Base-by-base conservation (phyloP, 768 basidiomycete species). In the Kwoniella pini region DNA sequence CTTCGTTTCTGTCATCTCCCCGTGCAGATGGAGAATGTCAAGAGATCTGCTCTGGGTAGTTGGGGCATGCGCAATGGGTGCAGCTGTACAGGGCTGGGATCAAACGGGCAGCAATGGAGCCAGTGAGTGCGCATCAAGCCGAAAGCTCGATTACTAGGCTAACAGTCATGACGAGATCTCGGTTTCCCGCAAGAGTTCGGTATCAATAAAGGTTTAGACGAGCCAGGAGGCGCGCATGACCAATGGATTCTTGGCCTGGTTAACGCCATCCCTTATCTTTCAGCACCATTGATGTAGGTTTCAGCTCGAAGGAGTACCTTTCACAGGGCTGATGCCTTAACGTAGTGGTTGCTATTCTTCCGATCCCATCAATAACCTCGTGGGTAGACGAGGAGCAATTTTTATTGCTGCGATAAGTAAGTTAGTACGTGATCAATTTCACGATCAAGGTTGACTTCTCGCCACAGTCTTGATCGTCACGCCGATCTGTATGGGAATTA, bases 311-410 rank as follows among this genome's bases (percentile, higher is more conserved):
- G 52, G 49, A 54, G 53, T 31, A 57, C 54, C 59, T 9, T 36
- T 38, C 3, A 31, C 0, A 24, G 11, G 0, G 57, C 36, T 55
- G 27, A 49, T 22, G 38, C 2, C 51, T 6, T 46, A 21, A 50
- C 31, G 31, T 31, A 50, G 48, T 36, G 54, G 55, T 45, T 57
- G 55, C 21, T 62, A 55, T 45, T 58, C 57, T 19, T 68, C 56
- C 0, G 84, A 85, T 26, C 88, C 88, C 0, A 80, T 88, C 58
- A 95, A 93, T 69, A 65, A 76, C 48, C 77, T 64, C 56, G 77
- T 84, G 49, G 84, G 84, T 11, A 82, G 84, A 54, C 79, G 85
- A 33, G 83, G 83, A 17, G 80, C 82, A 12, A 84, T 84, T 66
- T 84, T 84, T 76, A 64, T 50, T 19, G 9, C 48, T 30, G 48